phyloP scores from a whole-genome alignment of 1,284 basidiomycete genomes.

The Microbotryum saponariae region DNA sequence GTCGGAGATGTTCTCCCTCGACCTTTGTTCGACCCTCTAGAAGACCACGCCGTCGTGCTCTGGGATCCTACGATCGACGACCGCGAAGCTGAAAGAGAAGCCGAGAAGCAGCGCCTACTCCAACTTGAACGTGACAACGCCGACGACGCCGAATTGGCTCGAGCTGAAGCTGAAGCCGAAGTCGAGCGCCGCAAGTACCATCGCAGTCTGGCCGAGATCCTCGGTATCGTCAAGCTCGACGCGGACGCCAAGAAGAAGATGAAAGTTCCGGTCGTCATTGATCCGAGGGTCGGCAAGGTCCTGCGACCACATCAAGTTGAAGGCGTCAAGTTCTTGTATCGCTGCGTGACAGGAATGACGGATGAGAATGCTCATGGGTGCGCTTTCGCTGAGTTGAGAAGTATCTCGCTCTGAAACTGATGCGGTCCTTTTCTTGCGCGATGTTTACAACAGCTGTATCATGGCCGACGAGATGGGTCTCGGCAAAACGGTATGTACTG shows the following conservation, averaged over 20 bases:
- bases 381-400: slow-evolving; percentile 2
- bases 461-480: slow-evolving; percentile 99
- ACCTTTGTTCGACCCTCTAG: slow-evolving; percentile 92
- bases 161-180: slow-evolving; percentile 51
- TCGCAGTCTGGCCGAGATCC: slow-evolving; percentile 74
- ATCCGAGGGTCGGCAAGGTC: slow-evolving; percentile 77
- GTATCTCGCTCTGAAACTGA: neutral
- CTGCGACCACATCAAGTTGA: slow-evolving; percentile 96
- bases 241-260: slow-evolving; percentile 54
- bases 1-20: slow-evolving; percentile 76
- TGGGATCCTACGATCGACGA: slow-evolving; percentile 96
- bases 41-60: slow-evolving; percentile 92
- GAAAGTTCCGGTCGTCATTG: slow-evolving; percentile 95
- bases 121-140: slow-evolving; percentile 52
- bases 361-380: slow-evolving; percentile 81
- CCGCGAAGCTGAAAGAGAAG: slow-evolving; percentile 56
- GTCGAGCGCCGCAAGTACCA: slow-evolving; percentile 47
- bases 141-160: slow-evolving; percentile 56
- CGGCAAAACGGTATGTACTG: slow-evolving; percentile 46
- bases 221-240: slow-evolving; percentile 52
- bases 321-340: slow-evolving; percentile 97
- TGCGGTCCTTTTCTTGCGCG: neutral
- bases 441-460: slow-evolving; percentile 55
- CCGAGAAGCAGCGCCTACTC: slow-evolving; percentile 11
- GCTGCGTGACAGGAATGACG: slow-evolving; percentile 86